Percentiles rank a stretch among this genome's conserved stretches.
Conservation (phyloP, 331 rosid species). For the Dryas integrifolia region DNA sequence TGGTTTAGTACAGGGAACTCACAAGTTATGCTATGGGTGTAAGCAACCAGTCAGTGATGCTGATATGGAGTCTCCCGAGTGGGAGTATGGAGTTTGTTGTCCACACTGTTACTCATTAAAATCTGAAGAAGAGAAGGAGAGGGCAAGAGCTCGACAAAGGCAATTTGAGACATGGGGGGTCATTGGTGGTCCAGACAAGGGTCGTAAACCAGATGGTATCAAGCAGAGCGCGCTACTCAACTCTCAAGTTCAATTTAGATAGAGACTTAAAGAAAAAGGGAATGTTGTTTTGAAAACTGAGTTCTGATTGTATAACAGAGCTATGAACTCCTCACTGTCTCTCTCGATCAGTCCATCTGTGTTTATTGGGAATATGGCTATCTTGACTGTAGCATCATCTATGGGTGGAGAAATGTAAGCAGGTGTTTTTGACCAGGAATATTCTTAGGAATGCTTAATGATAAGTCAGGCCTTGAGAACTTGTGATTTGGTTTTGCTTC, state of each 20-base stretch:
- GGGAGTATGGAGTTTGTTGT: constrained; percentile 79
- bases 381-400: not conserved
- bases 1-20: constrained; percentile 76
- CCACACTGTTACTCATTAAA: constrained; percentile 67
- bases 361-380: too few species aligned
- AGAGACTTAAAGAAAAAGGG: not conserved
- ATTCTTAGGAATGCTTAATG: not conserved
- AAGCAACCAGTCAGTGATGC: constrained; percentile 88
- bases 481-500: not conserved
- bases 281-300: not conserved
- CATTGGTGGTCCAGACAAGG: constrained; percentile 89
- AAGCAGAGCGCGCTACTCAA: constrained; percentile 25
- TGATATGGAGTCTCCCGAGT: constrained; percentile 76
- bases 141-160: constrained; percentile 89
- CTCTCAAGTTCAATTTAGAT: constrained; percentile 51
- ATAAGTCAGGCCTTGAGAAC: not conserved
- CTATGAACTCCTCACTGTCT: too few species aligned
- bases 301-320: not conserved
- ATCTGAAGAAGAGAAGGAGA: constrained; percentile 79
- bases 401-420: too few species aligned
- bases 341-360: too few species aligned
- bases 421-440: constrained; percentile 8
- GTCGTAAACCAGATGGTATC: constrained; percentile 36
- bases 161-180: constrained; percentile 92
- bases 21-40: constrained; percentile 91